Conservation (phyloP, 2,329 filamentous ascomycete genomes). For the Torrubiella hemipterigena region DNA sequence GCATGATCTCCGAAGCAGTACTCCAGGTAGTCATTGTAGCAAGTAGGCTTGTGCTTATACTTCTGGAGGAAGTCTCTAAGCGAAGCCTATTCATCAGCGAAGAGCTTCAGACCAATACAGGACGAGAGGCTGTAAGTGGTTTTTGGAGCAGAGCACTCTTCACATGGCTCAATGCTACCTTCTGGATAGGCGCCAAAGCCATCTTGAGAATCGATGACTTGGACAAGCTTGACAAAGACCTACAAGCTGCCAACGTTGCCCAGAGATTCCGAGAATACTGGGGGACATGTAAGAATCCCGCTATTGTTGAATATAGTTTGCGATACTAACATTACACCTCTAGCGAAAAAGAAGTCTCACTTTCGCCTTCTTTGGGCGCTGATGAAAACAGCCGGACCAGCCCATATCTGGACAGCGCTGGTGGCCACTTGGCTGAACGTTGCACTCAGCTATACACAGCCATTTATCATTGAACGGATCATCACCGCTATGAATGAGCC, state of each 20-base stretch:
- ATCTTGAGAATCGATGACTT: background rate
- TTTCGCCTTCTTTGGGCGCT: background rate
- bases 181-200: background rate
- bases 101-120: background rate
- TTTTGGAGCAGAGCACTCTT: background rate
- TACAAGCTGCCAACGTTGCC: background rate
- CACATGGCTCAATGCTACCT: background rate
- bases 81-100: background rate
- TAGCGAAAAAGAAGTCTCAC: too few relatives aligned
- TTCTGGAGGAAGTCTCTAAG: background rate
- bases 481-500: background rate
- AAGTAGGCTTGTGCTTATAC: background rate
- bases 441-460: background rate
- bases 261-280: background rate
- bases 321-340: background rate
- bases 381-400: background rate
- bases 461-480: background rate
- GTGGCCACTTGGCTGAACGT: background rate
- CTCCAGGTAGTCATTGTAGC: background rate
- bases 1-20: too few relatives aligned
- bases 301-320: background rate
- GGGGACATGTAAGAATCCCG: background rate
- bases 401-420: background rate
- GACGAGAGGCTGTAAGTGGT: background rate
- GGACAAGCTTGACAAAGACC: background rate